Conservation (phyloP, 108 stramenopile species). For the Hondaea fermentalgiana region DNA sequence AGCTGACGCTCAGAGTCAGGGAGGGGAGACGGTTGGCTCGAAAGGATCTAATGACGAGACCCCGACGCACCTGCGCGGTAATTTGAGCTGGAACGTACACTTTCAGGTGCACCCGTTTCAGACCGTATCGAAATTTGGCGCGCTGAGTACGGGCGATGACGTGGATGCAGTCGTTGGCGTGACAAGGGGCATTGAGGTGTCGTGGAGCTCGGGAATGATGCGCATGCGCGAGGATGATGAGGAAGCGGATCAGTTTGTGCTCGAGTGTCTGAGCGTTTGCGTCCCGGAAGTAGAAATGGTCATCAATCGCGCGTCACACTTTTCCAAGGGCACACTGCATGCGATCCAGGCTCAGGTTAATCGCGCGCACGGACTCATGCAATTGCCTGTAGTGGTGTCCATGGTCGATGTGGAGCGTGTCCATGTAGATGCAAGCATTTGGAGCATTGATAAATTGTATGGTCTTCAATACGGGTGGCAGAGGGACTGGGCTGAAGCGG, state of each 20-base stretch:
- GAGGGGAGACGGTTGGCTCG: background rate
- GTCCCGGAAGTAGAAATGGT: background rate
- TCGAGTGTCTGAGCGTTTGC: background rate
- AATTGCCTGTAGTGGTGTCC: background rate
- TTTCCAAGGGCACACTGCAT: background rate
- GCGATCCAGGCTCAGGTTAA: background rate
- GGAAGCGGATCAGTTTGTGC: background rate
- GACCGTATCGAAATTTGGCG: background rate
- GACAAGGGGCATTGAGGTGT: background rate
- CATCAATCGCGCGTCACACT: background rate
- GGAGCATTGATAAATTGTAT: background rate
- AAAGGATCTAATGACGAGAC: background rate
- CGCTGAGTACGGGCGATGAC: background rate
- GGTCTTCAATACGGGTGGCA: background rate
- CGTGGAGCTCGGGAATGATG: background rate
- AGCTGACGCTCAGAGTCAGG: background rate
- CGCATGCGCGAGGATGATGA: background rate
- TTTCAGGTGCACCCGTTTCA: background rate
- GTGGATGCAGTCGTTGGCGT: background rate
- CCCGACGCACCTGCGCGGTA: background rate
- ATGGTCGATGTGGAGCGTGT: background rate
- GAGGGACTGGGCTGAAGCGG: background rate
- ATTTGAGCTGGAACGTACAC: background rate
- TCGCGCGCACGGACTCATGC: constrained; percentile 8
- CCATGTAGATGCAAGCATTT: background rate